Evolutionary conservation across 2,329 filamentous ascomycete species (phyloP).

Genomic region (Aspergillus fijiensis): DNA sequence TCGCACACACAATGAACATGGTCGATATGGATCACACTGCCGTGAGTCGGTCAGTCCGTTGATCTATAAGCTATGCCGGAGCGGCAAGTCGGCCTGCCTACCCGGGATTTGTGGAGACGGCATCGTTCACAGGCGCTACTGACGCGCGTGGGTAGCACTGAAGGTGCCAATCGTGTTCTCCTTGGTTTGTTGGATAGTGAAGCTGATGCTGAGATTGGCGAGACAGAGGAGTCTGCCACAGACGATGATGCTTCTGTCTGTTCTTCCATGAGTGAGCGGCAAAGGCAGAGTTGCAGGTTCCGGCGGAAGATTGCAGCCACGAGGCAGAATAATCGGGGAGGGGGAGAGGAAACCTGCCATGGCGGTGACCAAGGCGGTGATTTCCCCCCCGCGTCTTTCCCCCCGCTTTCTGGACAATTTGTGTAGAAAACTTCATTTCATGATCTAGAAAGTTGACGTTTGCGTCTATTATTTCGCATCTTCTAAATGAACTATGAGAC

Average conservation of each 20-base stretch:
- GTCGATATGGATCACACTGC: conserved; percentile 35
- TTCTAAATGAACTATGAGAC: neutral
- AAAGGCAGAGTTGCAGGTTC: neutral
- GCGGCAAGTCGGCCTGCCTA: conserved; percentile 7
- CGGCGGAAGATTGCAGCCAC: neutral
- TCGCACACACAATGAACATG: conserved; percentile 36
- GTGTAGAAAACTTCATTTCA: too few relatives aligned
- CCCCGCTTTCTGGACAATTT: neutral
- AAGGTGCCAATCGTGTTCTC: neutral
- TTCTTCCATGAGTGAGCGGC: neutral
- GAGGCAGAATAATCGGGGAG: neutral
- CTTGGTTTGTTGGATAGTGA: neutral
- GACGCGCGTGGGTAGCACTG: conserved; percentile 25
- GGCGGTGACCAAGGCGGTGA: neutral
- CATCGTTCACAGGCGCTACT: conserved; percentile 32
- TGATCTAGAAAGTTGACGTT: neutral
- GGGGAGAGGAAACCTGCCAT: neutral
- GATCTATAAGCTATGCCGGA: neutral
- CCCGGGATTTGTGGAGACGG: conserved; percentile 33
- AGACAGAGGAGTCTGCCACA: neutral
- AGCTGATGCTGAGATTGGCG: neutral
- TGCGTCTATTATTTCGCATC: neutral
- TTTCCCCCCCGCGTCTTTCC: neutral
- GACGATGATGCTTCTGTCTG: neutral
- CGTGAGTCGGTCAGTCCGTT: neutral